Percentiles rank a stretch among this genome's conserved stretches.
These are phyloP conservation scores for Phytophthora fragariae DNA, from an alignment of 352 stramenopile genomes.

Conservation along the genomic window DNA sequence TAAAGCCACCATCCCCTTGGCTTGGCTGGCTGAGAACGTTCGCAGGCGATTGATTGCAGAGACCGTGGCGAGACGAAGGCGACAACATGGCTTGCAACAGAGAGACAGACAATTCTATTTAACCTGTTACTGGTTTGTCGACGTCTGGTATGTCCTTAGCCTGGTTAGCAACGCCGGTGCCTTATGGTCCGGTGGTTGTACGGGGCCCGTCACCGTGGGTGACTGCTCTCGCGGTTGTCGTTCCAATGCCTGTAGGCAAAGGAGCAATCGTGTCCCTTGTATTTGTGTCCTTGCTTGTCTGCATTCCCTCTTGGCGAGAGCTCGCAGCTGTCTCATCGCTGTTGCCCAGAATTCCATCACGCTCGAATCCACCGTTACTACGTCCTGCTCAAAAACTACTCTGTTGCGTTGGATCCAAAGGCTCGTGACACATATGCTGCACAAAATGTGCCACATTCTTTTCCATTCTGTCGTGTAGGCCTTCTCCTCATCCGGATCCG, in stretches of 20 bases:
- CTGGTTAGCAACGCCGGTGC: background rate
- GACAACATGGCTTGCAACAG: background rate
- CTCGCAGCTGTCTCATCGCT: no score
- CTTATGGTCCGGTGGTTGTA: background rate
- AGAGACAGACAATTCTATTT: background rate
- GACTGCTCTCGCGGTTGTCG: background rate
- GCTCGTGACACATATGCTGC: no score
- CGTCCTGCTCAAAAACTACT: no score
- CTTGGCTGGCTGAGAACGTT: constrained; percentile 5
- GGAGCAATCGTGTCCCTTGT: no score
- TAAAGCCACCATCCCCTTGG: background rate
- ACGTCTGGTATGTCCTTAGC: background rate
- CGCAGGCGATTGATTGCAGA: background rate
- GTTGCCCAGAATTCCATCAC: no score
- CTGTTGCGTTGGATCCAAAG: no score
- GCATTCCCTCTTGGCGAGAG: no score
- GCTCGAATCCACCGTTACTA: no score
- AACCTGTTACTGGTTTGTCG: background rate
- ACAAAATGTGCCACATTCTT: background rate
- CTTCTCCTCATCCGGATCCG: background rate
- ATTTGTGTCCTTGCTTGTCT: background rate
- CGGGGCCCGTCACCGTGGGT: background rate
- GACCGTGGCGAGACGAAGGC: background rate
- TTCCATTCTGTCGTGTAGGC: background rate
- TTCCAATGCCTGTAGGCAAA: no score